phyloP scores from a whole-genome alignment of 495 filamentous ascomycete species.

The Trichoderma reesei region DNA sequence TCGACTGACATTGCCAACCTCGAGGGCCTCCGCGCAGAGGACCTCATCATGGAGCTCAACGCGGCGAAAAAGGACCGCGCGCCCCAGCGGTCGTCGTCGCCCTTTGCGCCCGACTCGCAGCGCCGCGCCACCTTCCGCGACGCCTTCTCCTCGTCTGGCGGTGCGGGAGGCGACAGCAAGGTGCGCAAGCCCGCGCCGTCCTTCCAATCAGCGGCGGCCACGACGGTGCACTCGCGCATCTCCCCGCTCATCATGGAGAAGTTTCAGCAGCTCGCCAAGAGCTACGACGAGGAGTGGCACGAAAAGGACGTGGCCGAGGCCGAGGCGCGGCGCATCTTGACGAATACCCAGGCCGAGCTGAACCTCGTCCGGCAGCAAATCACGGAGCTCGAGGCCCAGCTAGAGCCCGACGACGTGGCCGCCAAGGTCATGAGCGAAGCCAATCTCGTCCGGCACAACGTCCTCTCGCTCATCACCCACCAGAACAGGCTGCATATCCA shows the following conservation, averaged over 20 bases:
- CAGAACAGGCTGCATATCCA: constrained; percentile 34
- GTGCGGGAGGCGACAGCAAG: constrained; percentile 17
- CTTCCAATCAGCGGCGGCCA: constrained; percentile 48
- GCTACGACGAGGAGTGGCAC: constrained; percentile 49
- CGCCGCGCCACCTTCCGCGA: constrained; percentile 33
- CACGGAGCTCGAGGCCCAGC: constrained; percentile 33
- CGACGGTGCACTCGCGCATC: constrained; percentile 46
- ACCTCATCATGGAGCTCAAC: constrained; percentile 56
- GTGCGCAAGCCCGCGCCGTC: constrained; percentile 21
- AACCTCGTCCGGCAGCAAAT: constrained; percentile 38
- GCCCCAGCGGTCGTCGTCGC: constrained; percentile 50
- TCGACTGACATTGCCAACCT: constrained; percentile 70
- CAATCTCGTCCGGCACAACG: constrained; percentile 22
- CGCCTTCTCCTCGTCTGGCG: constrained; percentile 15
- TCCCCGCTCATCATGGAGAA: constrained; percentile 48
- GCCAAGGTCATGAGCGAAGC: constrained; percentile 30
- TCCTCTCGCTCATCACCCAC: constrained; percentile 29
- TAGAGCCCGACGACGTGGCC: constrained; percentile 36
- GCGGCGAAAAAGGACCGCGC: constrained; percentile 33
- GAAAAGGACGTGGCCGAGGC: constrained; percentile 48
- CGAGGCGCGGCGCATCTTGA: constrained; percentile 47
- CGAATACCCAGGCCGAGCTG: constrained; percentile 45
- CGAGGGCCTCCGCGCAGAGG: constrained; percentile 66
- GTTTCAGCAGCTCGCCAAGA: constrained; percentile 44
- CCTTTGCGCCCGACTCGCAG: constrained; percentile 47